Evolutionary conservation across 805 yeast species (phyloP), one percentile per base, ranked within the genome.

Genomic region (Ogataea neopini): DNA sequence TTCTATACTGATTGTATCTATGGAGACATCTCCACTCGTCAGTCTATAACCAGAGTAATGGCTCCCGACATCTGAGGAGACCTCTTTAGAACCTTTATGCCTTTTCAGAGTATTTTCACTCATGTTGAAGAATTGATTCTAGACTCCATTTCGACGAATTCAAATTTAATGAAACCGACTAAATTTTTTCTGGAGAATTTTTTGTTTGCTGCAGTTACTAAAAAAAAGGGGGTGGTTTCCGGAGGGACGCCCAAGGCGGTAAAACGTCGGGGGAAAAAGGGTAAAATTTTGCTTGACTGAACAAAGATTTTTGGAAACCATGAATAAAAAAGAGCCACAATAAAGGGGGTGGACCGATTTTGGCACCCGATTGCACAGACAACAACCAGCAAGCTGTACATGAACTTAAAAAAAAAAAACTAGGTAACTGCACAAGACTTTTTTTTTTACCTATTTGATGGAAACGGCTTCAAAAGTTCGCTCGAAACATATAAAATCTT

Each of bases 1-100:
- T 9, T 44, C 30, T 1, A 50, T 40, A 10, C 19, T 18, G 3
- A 54, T 25, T 11, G 34, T 38, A 36, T 49, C 54, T 10, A 57
- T 18, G 11, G 8, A 26, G 15, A 25, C 23, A 3, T 19, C 13
- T 28, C 36, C 43, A 8, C 18, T 4, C 10, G 15, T 14, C 7
- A 51, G 17, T 7, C 22, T 48, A 28, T 34, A 51, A 4, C 52
- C 50, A 1, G 43, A 11, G 25, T 51, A 51, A 20, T 39, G 11
- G 3, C 8, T 7, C 3, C 29, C 40, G 4, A 28, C 19, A 22
- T 4, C 17, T 11, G 42, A 15, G 5, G 23, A 26, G 13, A 3
- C 6, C 4, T 22, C 11, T 4, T 17, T n/a, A 3, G 42, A 7
- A n/a, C 14, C 8, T 23, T 40, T 40, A n/a, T 11, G 36, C 10